Conservation (phyloP, 2,329 filamentous ascomycete species). For the Capronia americana region DNA sequence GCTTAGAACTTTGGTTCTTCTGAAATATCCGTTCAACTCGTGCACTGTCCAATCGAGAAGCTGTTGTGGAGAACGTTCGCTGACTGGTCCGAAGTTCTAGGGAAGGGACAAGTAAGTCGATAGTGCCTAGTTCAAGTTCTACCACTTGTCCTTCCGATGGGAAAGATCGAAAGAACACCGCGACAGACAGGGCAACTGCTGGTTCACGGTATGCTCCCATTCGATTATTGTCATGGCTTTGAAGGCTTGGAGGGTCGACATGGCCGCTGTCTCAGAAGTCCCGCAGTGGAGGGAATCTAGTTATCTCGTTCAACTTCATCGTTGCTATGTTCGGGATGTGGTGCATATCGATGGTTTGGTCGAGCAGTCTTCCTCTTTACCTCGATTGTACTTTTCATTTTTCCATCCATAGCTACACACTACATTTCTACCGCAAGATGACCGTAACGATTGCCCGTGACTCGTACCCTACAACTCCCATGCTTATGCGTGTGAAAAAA, state of each 20-base stretch:
- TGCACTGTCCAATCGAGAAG: background rate
- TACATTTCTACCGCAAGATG: background rate
- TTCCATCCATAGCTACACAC: background rate
- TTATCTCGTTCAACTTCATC: background rate
- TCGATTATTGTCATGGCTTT: background rate
- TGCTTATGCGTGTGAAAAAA: constrained; percentile 16
- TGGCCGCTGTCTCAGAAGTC: background rate
- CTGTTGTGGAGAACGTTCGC: background rate
- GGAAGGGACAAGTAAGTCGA: background rate
- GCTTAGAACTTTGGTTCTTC: constrained; percentile 42
- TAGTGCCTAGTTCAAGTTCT: background rate
- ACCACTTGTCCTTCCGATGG: background rate
- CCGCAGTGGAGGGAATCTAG: background rate
- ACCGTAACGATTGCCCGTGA: background rate
- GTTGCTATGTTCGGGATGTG: background rate
- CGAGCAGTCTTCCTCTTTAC: background rate
- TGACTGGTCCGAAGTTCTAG: constrained; percentile 1
- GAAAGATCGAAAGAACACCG: background rate
- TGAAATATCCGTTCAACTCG: constrained; percentile 30
- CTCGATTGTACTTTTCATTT: background rate
- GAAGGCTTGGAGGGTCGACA: background rate
- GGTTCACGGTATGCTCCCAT: background rate
- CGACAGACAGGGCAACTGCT: background rate
- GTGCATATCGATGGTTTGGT: background rate
- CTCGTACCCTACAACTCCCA: constrained; percentile 19